Conservation (phyloP, 768 basidiomycete species). For the Tricholoma matsutake region DNA sequence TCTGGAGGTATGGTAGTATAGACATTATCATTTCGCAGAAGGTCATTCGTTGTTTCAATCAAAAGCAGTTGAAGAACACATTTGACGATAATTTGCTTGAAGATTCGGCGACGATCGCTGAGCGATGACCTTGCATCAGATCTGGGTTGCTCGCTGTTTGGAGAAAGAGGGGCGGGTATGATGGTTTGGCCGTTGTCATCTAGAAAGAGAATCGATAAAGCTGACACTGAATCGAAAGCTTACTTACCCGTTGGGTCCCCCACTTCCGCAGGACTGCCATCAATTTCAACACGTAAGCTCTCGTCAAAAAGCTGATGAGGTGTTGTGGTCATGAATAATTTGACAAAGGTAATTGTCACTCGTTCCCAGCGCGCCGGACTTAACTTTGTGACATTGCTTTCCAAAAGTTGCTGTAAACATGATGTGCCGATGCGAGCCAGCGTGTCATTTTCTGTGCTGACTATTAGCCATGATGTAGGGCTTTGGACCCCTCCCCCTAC, state of each 20-base stretch:
- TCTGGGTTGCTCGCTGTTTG: conserved; percentile 54
- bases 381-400: conserved; percentile 88
- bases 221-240: background rate
- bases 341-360: conserved; percentile 89
- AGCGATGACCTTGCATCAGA: conserved; percentile 51
- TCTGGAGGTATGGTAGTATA: conserved; percentile 93
- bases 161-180: conserved; percentile 85
- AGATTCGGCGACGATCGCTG: conserved; percentile 75
- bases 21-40: conserved; percentile 88
- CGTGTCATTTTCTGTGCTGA: conserved; percentile 88
- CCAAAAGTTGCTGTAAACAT: conserved; percentile 92
- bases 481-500: conserved; percentile 39
- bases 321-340: conserved; percentile 95
- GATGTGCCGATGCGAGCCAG: conserved; percentile 97
- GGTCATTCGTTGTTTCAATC: conserved; percentile 95
- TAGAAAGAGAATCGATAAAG: conserved; percentile 19
- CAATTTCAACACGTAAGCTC: conserved; percentile 80
- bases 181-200: conserved; percentile 67
- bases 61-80: conserved; percentile 95
- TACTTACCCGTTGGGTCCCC: conserved; percentile 43
- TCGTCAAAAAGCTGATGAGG: conserved; percentile 98
- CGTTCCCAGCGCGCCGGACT: conserved; percentile 85
- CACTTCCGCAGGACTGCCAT: conserved; percentile 51
- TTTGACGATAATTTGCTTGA: conserved; percentile 99
- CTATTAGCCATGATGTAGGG: conserved; percentile 3